These are phyloP conservation scores for Erythrophleum ivorense DNA, from an alignment of 331 rosid species.

Conservation along the genomic window DNA sequence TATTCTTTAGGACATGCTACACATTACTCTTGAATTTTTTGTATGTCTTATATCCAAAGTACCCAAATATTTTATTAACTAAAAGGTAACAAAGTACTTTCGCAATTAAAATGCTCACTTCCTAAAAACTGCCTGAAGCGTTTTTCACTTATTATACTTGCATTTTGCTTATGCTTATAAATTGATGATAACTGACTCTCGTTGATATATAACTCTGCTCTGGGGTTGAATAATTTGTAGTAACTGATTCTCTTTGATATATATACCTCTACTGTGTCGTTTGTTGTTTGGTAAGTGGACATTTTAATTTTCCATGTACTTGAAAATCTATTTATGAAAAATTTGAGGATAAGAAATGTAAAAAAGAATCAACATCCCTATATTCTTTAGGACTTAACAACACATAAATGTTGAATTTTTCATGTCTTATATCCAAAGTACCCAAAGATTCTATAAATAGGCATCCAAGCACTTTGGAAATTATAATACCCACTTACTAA, in stretches of 20 bases:
- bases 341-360: background rate
- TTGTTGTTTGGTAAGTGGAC: background rate
- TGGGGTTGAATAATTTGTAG: background rate
- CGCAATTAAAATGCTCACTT: background rate
- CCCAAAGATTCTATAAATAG: background rate
- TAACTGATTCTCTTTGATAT: background rate
- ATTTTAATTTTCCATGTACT: background rate
- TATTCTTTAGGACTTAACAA: background rate
- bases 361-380: background rate
- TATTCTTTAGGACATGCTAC: background rate
- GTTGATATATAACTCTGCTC: background rate
- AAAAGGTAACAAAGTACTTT: background rate
- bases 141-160: background rate
- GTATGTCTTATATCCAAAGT: background rate
- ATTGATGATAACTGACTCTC: background rate
- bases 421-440: background rate
- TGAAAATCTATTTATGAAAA: background rate
- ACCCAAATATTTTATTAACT: background rate
- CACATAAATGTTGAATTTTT: background rate
- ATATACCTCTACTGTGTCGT: background rate
- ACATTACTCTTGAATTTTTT: background rate
- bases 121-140: background rate
- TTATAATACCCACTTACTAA: background rate
- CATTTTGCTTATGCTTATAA: background rate
- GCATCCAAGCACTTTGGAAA: background rate